Percentiles rank a stretch among this genome's conserved stretches.
Conservation (phyloP, 129 eudicot species). For the Saposhnikovia divaricata region DNA sequence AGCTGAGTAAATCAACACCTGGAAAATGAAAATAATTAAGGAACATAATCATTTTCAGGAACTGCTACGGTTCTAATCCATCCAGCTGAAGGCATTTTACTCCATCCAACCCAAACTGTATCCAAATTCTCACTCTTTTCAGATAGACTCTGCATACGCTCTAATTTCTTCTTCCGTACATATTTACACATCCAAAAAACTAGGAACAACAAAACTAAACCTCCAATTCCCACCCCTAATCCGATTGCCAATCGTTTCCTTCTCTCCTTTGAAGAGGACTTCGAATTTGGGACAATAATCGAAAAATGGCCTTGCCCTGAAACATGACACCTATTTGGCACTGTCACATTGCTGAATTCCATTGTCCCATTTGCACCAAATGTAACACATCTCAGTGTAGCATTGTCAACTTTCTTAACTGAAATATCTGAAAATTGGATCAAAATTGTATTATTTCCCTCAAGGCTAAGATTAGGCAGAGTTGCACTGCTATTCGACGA, state of each 20-base stretch:
- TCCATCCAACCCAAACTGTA: constrained; percentile 2
- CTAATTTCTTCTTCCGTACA: not conserved
- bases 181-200: not conserved
- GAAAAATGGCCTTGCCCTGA: not conserved
- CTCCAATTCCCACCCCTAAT: not conserved
- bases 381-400: not conserved
- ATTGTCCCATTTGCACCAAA: not conserved
- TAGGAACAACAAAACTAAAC: not conserved
- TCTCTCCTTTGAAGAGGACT: not conserved
- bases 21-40: not conserved
- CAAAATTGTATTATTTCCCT: not conserved
- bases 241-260: not conserved
- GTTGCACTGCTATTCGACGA: not conserved
- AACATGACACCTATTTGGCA: not conserved
- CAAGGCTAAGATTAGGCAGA: not conserved
- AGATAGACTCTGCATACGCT: not conserved
- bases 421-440: not conserved
- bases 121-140: constrained; percentile 1
- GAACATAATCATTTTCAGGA: not conserved
- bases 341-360: not conserved
- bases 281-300: not conserved
- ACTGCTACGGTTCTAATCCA: not conserved
- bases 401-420: not conserved
- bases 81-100: not conserved
- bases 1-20: not conserved